Evolutionary conservation across 2,329 filamentous ascomycete genomes (phyloP).

Genomic region (Talaromyces sp.): DNA sequence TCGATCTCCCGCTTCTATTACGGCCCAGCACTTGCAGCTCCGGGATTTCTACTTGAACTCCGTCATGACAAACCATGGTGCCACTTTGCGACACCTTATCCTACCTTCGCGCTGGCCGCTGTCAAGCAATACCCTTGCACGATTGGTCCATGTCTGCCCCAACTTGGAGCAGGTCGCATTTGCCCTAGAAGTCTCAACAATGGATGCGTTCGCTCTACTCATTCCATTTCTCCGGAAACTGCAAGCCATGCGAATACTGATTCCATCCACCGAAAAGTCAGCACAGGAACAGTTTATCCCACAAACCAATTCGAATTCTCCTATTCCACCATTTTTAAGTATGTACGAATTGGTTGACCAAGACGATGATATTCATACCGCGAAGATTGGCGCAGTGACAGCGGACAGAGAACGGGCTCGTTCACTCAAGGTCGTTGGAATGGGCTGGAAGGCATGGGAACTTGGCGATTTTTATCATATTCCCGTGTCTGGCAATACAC

Average conservation of each 20-base stretch:
- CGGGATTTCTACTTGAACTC: slow-evolving; percentile 49
- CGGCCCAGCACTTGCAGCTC: slow-evolving; percentile 19
- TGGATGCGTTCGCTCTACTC: slow-evolving; percentile 38
- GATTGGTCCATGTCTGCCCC: slow-evolving; percentile 53
- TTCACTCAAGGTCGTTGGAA: slow-evolving; percentile 34
- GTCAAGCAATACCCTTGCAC: slow-evolving; percentile 46
- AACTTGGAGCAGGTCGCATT: slow-evolving; percentile 58
- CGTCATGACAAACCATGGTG: slow-evolving; percentile 51
- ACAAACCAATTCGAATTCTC: background rate
- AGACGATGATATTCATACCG: slow-evolving; percentile 33
- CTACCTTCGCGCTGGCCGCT: slow-evolving; percentile 56
- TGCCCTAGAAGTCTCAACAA: slow-evolving; percentile 42
- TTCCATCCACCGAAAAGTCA: slow-evolving; percentile 25
- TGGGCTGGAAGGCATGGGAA: slow-evolving; percentile 41
- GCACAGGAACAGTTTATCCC: background rate
- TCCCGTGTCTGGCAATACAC: slow-evolving; percentile 18
- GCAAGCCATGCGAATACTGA: slow-evolving; percentile 39
- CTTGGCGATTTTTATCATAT: slow-evolving; percentile 36
- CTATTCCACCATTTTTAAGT: background rate
- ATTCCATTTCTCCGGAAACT: slow-evolving; percentile 42
- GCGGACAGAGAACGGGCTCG: slow-evolving; percentile 32
- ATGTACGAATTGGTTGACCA: slow-evolving; percentile 35
- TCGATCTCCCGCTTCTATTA: slow-evolving; percentile 11
- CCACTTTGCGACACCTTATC: slow-evolving; percentile 54
- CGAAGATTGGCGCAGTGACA: slow-evolving; percentile 30